Conservation (phyloP, 257 asterid genomes). For the Linderniella brevidens region DNA sequence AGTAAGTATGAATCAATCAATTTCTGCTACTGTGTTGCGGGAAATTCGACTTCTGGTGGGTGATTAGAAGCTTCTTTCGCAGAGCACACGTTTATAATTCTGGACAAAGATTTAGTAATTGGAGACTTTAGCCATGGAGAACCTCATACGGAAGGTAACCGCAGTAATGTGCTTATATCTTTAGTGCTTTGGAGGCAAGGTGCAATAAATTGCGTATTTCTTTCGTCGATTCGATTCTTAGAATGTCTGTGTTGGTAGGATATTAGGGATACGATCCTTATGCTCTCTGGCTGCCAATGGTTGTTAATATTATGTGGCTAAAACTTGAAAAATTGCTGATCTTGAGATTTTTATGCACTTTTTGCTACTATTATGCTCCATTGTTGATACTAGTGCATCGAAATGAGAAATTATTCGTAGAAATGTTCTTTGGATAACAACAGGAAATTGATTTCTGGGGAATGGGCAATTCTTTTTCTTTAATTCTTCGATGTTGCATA, state of each 20-base stretch:
- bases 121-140: conserved; percentile 47
- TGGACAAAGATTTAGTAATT: conserved; percentile 58
- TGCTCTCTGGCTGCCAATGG: too few species aligned
- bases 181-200: not conserved
- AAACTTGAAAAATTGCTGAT: too few species aligned
- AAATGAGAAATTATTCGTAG: too few species aligned
- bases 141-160: conserved; percentile 55
- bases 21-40: conserved; percentile 5
- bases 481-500: not conserved
- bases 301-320: too few species aligned
- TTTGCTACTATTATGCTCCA: too few species aligned
- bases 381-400: too few species aligned
- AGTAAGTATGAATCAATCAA: conserved; percentile 21
- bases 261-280: too few species aligned
- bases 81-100: conserved; percentile 84
- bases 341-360: too few species aligned
- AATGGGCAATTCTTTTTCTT: not conserved
- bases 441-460: too few species aligned
- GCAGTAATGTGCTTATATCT: not conserved
- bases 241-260: too few species aligned
- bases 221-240: not conserved
- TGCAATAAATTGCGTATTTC: not conserved
- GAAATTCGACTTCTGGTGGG: too few species aligned
- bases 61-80: conserved; percentile 15
- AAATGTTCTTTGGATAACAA: too few species aligned